These are phyloP conservation scores for Tillandsia leiboldiana DNA, from an alignment of 176 grass and related monocot genomes.

Conservation along the genomic window DNA sequence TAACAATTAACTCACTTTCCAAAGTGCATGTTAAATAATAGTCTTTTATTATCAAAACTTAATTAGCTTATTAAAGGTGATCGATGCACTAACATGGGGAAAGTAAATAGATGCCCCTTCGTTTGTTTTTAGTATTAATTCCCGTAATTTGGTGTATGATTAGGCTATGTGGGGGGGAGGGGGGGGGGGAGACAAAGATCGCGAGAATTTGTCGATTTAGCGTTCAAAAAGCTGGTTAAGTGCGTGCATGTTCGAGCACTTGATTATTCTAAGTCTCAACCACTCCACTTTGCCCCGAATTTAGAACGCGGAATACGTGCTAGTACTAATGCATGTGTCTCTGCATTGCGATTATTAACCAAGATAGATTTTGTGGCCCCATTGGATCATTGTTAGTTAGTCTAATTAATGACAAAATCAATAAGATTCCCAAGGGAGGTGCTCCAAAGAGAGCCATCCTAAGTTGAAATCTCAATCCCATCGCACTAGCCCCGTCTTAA, in stretches of 20 bases:
- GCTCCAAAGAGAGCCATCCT: too few species aligned
- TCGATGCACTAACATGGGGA: neutral
- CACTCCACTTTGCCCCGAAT: too few species aligned
- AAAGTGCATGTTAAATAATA: neutral
- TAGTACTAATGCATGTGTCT: too few species aligned
- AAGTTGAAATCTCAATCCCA: too few species aligned
- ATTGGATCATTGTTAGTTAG: too few species aligned
- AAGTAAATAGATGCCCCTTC: neutral
- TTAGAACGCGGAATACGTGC: too few species aligned
- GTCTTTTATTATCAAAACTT: neutral
- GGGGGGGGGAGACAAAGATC: neutral
- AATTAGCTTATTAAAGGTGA: neutral
- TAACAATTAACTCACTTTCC: neutral
- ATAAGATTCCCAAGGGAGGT: too few species aligned
- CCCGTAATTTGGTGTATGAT: slow-evolving; percentile 2
- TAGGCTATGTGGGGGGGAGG: neutral
- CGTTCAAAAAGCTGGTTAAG: neutral
- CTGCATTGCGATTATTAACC: too few species aligned
- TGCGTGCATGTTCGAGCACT: neutral
- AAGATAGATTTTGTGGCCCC: too few species aligned
- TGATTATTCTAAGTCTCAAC: neutral
- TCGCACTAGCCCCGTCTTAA: too few species aligned
- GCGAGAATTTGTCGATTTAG: neutral
- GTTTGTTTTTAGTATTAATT: neutral
- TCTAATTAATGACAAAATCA: too few species aligned